Evolutionary conservation across 768 basidiomycete genomes (phyloP), one percentile per base, ranked within the genome.

Genomic region (Udeniomyces megalosporus): DNA sequence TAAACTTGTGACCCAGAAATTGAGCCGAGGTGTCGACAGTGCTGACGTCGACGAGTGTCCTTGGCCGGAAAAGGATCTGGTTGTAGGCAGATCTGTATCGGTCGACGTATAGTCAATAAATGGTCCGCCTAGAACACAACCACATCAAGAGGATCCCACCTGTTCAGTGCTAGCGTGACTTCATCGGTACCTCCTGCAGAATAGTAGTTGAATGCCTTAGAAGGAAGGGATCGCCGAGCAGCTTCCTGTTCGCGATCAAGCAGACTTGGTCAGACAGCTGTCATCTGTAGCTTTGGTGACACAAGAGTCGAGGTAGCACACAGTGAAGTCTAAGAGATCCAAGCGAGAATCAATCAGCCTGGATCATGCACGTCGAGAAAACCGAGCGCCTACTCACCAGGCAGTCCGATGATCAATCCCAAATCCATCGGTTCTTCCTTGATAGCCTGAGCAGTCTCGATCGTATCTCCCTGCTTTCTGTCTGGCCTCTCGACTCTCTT

Each of bases 171-270:
- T 7, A 63, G 48, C 22, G 62, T 71, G 54, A 68, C 69, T 61
- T 72, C 69, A 56, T 72, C 71, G 22, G 72, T 74, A 1, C 70
- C 73, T 7, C 73, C 72, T 10, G 69, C 67, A 1, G 66, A 68
- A 62, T 71, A 71, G 57, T 74, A 74, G 11, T 72, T 71, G 68
- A 70, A 74, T 31, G 72, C 71, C 58, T 74, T 74, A 8, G 66
- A 55, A 2, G 70, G 70, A n/a, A 74, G 61, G 17, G 67, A 66
- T 14, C 52, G 44, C 34, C 66, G 64, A 1, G 72, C 73, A 17
- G 71, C 73, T 29, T 67, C 71, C 69, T 70, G 52, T 7, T 24
- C 61, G 15, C n/a, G 26, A 20, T 26, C 24, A 26, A 62, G 6
- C 15, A 22, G 4, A 57, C 20, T 46, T 12, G n/a, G 6, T 24